Base-by-base conservation (phyloP, 2,329 filamentous ascomycete species). In the Ceratocystis cubensis region DNA sequence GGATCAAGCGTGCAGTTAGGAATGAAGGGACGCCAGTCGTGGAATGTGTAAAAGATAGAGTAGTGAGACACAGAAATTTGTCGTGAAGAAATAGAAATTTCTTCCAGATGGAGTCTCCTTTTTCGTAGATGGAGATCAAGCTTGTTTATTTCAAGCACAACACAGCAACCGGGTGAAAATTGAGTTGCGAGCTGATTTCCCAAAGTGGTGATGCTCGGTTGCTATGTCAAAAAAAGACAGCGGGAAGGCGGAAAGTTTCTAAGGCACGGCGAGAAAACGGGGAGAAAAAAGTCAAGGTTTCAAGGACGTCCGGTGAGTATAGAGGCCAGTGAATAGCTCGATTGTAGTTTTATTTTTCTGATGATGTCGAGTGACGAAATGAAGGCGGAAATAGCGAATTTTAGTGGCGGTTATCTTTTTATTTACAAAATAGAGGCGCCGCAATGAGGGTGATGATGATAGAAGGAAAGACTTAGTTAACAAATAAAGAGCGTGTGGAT, bases 171-270 rank as follows among this genome's bases (percentile, higher is more conserved):
- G 30, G 33, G n/a, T 45, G n/a, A 22, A 28, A 17, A 10, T 5
- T 20, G 61, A 28, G 17, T 28, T 48, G 20, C 37, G 33, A 63
- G 17, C 2, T 25, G 37, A 46, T 28, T 45, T 45, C 45, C 61
- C 25, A 45, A 48, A 63, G 61, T 48, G 30, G 37, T 15, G 61
- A 48, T 63, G 37, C 5, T 61, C 22, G 61, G 30, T 63, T 45
- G 22, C 37, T 63, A 63, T 33, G 65, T 66, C 30, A 53, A 61
- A 68, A 25, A 62, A 63, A 44, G 57, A 50, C 50, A 33, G 10
- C 15, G 66, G 50, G 6, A 56, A 66, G 2, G 68, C 66, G 61
- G 10, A 71, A 71, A 5, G 66, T 3, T 10, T 53, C 3, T 22
- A 25, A 10, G 20, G 45, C 17, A 17, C 50, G 28, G 28, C 6